phyloP scores from a whole-genome alignment of 2,329 filamentous ascomycete species.

The Exophiala viscosa region DNA sequence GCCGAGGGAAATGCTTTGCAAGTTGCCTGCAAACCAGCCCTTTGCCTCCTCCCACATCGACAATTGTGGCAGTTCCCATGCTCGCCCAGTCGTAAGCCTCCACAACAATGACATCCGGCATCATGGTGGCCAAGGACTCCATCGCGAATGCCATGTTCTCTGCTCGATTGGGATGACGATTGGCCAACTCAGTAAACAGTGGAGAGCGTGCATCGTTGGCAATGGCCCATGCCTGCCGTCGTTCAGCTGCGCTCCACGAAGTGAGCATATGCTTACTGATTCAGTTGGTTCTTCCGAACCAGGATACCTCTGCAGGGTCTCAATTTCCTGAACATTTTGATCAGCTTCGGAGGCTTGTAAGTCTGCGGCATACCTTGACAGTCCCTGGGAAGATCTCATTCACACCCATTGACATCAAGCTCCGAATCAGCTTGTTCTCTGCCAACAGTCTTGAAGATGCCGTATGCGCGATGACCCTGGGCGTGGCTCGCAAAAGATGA shows the following conservation, averaged over 20 bases:
- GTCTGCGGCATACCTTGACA: no score
- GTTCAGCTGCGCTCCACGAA: background rate
- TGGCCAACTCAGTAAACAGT: background rate
- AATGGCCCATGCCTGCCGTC: background rate
- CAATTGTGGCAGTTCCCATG: background rate
- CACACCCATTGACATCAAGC: slow-evolving; percentile 6
- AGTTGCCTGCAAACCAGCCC: background rate
- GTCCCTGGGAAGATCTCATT: no score
- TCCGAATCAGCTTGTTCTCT: slow-evolving; percentile 6
- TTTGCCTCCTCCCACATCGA: slow-evolving; percentile 5
- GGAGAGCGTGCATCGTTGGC: background rate
- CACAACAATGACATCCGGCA: background rate
- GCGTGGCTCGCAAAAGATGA: slow-evolving; percentile 31
- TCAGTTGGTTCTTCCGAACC: slow-evolving; percentile 12
- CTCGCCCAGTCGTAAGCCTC: background rate
- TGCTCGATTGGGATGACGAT: background rate
- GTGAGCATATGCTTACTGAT: background rate
- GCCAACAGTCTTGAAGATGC: slow-evolving; percentile 13
- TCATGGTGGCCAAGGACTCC: background rate
- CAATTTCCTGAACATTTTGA: slow-evolving; percentile 11
- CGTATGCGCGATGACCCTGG: slow-evolving; percentile 15
- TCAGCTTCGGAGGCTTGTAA: background rate
- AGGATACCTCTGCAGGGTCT: slow-evolving; percentile 14
- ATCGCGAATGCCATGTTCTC: background rate
- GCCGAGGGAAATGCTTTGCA: background rate